Conservation (phyloP, 2,329 filamentous ascomycete species). For the Ceratocystis destructans region DNA sequence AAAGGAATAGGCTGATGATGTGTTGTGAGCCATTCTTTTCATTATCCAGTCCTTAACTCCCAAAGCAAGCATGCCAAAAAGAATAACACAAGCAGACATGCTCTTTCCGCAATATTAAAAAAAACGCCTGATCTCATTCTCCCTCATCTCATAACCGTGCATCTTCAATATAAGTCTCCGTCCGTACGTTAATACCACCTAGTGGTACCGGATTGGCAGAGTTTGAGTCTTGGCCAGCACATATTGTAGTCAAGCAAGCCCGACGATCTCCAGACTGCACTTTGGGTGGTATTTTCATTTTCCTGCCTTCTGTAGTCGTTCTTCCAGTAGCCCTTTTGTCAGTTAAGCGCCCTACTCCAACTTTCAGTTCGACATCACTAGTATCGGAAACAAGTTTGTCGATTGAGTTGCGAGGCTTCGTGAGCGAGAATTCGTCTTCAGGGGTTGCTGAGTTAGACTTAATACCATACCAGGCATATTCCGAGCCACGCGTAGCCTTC, state of each 20-base stretch:
- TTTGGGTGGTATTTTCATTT: neutral
- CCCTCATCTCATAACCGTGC: neutral
- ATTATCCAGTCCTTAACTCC: neutral
- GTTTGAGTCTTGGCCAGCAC: neutral
- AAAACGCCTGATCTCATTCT: neutral
- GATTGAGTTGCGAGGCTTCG: constrained; percentile 9
- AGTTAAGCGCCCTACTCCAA: neutral
- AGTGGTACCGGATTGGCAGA: constrained; percentile 2
- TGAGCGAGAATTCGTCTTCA: neutral
- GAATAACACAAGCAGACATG: neutral
- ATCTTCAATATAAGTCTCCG: constrained; percentile 11
- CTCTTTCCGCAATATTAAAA: neutral
- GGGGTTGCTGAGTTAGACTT: constrained; percentile 1
- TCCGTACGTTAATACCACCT: constrained; percentile 14
- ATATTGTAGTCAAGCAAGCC: neutral
- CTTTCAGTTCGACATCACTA: constrained; percentile 13
- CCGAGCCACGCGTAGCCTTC: neutral
- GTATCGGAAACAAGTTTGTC: constrained; percentile 9
- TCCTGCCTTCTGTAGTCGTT: neutral
- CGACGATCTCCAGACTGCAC: neutral
- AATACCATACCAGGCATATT: constrained; percentile 7
- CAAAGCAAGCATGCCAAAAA: neutral
- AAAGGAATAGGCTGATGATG: too few species aligned
- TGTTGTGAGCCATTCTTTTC: neutral
- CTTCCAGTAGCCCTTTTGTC: neutral